These are phyloP conservation scores for Peronospora farinosa DNA, from an alignment of 352 stramenopile genomes.

Conservation along the genomic window DNA sequence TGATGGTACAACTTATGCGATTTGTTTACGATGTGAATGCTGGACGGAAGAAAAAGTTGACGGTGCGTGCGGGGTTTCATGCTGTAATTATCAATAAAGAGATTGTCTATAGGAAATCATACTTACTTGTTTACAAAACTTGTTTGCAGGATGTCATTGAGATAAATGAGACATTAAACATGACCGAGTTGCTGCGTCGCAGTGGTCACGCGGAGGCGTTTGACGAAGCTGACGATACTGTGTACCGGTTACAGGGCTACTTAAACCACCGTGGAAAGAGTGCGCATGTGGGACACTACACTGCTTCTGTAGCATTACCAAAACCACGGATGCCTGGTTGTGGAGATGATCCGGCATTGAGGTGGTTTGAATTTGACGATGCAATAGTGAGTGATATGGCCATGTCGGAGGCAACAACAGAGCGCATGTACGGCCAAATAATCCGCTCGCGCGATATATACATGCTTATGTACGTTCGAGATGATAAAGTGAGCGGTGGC, in stretches of 20 bases:
- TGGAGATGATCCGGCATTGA: constrained; percentile 9
- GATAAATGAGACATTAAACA: constrained; percentile 71
- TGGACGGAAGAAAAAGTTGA: constrained; percentile 80
- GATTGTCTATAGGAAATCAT: neutral
- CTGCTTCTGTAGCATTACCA: constrained; percentile 64
- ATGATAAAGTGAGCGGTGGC: constrained; percentile 16
- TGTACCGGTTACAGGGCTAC: constrained; percentile 73
- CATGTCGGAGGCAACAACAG: constrained; percentile 30
- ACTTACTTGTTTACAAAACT: neutral
- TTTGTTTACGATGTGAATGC: constrained; percentile 81
- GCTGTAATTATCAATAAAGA: neutral
- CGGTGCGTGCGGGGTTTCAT: constrained; percentile 30
- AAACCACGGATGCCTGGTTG: constrained; percentile 9
- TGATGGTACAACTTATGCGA: constrained; percentile 79
- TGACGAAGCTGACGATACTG: constrained; percentile 30
- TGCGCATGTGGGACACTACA: constrained; percentile 83
- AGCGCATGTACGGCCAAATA: constrained; percentile 40
- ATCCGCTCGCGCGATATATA: constrained; percentile 78
- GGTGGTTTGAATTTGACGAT: constrained; percentile 86
- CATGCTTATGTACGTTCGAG: constrained; percentile 78
- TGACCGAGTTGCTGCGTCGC: constrained; percentile 51
- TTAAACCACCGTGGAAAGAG: constrained; percentile 80
- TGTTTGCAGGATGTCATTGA: constrained; percentile 72
- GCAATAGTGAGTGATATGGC: constrained; percentile 54
- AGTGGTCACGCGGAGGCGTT: constrained; percentile 40